A percentile compares a stretch with the other conserved stretches of the same genome.
phyloP scores from a whole-genome alignment of 371 early-diverging fungal species.

The Basidiobolus meristosporus region DNA sequence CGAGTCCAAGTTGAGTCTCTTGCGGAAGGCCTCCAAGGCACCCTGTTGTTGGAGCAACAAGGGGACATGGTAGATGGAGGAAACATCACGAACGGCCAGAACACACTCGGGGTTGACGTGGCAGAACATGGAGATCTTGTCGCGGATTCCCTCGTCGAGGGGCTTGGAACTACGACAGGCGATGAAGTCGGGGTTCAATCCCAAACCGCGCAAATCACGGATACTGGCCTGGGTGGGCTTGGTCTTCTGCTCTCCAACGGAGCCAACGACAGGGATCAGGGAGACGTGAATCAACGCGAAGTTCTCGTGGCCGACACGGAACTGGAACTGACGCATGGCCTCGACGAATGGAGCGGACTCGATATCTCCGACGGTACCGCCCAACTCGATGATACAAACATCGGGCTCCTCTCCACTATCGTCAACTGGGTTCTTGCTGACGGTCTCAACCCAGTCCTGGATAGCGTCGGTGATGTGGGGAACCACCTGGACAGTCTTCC shows the following conservation, averaged over 20 bases:
- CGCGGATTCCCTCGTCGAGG: conserved; percentile 59
- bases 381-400: conserved; percentile 97
- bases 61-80: conserved; percentile 93
- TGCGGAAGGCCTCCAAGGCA: conserved; percentile 56
- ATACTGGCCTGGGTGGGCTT: conserved; percentile 96
- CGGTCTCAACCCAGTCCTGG: conserved; percentile 93
- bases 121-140: conserved; percentile 97
- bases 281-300: conserved; percentile 96
- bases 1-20: conserved; percentile 55
- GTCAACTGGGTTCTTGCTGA: conserved; percentile 70
- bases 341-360: conserved; percentile 98
- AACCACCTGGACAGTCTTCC: conserved; percentile 97
- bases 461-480: conserved; percentile 96
- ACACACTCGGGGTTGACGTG: conserved; percentile 85
- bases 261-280: conserved; percentile 90
- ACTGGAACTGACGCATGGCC: conserved; percentile 98
- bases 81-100: conserved; percentile 88
- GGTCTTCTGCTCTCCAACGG: conserved; percentile 97
- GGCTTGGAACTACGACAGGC: conserved; percentile 83
- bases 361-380: conserved; percentile 98
- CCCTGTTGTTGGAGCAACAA: conserved; percentile 74
- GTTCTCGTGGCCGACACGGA: conserved; percentile 94
- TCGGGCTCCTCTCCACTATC: conserved; percentile 77
- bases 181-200: conserved; percentile 92
- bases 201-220: conserved; percentile 87